phyloP scores from a whole-genome alignment of 179 eudicot genomes.

The Silene vulgaris region DNA sequence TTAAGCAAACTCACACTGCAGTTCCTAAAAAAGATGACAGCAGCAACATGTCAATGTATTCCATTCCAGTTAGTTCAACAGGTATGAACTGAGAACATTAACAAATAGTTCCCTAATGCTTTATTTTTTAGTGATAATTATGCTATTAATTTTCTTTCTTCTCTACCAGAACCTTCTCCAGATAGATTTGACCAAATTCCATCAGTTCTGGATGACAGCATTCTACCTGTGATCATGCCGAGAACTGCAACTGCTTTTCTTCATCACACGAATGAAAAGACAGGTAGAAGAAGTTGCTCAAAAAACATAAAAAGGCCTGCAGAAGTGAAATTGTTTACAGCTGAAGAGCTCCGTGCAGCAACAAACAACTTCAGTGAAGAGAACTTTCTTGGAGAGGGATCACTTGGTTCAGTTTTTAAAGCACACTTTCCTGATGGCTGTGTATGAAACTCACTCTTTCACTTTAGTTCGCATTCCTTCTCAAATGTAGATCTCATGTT shows the following conservation, averaged over 20 bases:
- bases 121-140: neutral
- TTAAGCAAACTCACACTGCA: conserved; percentile 27
- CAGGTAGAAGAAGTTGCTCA: conserved; percentile 54
- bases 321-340: conserved; percentile 55
- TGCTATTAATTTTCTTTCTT: conserved; percentile 1
- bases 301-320: conserved; percentile 49
- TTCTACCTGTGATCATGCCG: conserved; percentile 48
- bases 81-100: conserved; percentile 42
- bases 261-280: conserved; percentile 31
- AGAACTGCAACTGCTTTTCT: conserved; percentile 38
- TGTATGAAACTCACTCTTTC: conserved; percentile 35
- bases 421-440: conserved; percentile 76
- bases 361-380: conserved; percentile 64
- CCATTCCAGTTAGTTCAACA: conserved; percentile 47
- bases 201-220: conserved; percentile 27
- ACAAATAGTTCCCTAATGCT: neutral
- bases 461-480: neutral
- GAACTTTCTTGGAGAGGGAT: conserved; percentile 84
- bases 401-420: conserved; percentile 86
- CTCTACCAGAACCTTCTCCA: conserved; percentile 26
- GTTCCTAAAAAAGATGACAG: conserved; percentile 28
- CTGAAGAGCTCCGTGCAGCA: conserved; percentile 70
- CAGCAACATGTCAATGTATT: conserved; percentile 40
- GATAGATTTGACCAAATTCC: conserved; percentile 41
- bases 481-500: neutral